Evolutionary conservation across 495 filamentous ascomycete genomes (phyloP), one percentile per base, ranked within the genome.

Genomic region (Penicillium bialowiezense): DNA sequence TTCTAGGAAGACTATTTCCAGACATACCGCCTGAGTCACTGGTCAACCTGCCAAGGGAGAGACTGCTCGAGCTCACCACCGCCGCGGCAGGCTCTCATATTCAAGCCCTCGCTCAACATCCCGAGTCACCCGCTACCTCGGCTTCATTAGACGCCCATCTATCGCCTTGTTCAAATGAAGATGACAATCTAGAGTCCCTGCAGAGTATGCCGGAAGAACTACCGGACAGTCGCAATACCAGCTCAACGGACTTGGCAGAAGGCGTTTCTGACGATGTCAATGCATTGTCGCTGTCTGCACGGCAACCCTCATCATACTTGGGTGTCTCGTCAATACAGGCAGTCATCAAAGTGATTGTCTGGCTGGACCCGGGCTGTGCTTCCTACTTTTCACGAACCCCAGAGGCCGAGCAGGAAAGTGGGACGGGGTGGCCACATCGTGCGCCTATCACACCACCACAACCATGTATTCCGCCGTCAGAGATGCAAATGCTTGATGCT

Each of bases 251-350:
- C 45, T 67, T 78, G 18, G 77, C 88, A 37, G 83, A 85, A 23
- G 78, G 73, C 41, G 84, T 90, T 50, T 83, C 86, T 0, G 88
- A 92, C 63, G 88, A 92, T 65, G 86, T 92, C 40, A 91, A 91
- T 61, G 86, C 85, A 0, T 69, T 91, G 1, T 89, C 85, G n/a
- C 76, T 92, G 31, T 83, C 85, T 3, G 74, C 86, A 3, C 79
- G 85, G 56, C 76, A 81, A 7, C 80, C 86, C 48, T 82, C 86
- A 7, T 91, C 88, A 8, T 92, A 91, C 55, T 73, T 92, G 1
- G 88, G 88, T 6, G 82, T 87, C n/a, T 90, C 87, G 0, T 92
- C 88, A 15, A 86, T 92, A 55, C 87, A 87, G 55, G 87, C 88
- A 0, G 86, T 86, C 7, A 75, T 92, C 18, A 86, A 89, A 67